Evolutionary conservation across 805 yeast species (phyloP).

Genomic region (Saccharomyces jurei): DNA sequence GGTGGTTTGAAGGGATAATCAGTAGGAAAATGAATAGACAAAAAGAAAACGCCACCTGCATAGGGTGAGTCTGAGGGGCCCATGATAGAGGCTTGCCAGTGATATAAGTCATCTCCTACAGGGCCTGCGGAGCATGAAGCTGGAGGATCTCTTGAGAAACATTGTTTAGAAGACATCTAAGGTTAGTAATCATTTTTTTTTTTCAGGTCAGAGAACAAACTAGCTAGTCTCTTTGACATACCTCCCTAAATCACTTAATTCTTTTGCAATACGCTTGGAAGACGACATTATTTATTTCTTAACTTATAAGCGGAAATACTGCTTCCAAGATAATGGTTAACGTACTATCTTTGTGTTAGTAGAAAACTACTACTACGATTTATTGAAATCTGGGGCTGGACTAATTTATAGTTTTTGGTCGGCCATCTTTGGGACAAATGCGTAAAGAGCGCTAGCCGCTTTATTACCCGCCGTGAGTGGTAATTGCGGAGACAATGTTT

Average conservation of each 20-base stretch:
- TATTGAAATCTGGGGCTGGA: not conserved
- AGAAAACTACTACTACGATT: not conserved
- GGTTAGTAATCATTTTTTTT: not conserved
- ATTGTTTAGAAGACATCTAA: not conserved
- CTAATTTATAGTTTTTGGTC: not conserved
- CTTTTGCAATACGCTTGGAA: slow-evolving; percentile 9
- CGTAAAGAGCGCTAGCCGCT: not conserved
- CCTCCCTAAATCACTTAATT: slow-evolving; percentile 7
- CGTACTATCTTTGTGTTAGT: not conserved
- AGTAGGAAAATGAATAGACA: slow-evolving; percentile 93
- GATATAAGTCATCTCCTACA: slow-evolving; percentile 91
- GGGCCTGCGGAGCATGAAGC: slow-evolving; percentile 98
- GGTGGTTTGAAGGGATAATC: slow-evolving; percentile 99
- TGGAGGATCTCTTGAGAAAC: slow-evolving; percentile 75
- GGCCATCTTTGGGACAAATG: not conserved
- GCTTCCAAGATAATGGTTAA: not conserved
- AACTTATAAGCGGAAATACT: not conserved
- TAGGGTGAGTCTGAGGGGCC: slow-evolving; percentile 93
- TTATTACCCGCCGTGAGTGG: not conserved
- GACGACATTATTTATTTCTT: not conserved
- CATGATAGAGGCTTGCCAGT: slow-evolving; percentile 99
- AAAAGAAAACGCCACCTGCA: slow-evolving; percentile 87
- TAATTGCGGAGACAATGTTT: not conserved
- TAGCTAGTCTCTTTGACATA: not conserved
- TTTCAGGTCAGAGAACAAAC: not conserved